phyloP scores from a whole-genome alignment of 768 basidiomycete genomes.

The Infundibulicybe gibba region DNA sequence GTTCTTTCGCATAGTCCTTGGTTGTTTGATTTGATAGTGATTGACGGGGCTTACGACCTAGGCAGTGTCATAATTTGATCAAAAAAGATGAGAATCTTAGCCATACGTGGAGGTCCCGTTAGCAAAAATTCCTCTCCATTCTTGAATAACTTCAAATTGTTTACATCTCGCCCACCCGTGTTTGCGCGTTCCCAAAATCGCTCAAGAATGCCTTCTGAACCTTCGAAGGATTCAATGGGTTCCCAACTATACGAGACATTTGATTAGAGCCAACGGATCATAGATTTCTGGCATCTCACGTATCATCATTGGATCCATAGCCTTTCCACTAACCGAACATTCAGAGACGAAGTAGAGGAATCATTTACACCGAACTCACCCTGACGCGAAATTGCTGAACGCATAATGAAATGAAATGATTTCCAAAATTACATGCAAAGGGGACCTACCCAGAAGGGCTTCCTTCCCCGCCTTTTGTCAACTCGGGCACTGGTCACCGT shows the following conservation, averaged over 20 bases:
- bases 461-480: constrained; percentile 34
- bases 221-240: constrained; percentile 54
- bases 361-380: constrained; percentile 28
- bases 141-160: constrained; percentile 45
- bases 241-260: constrained; percentile 51
- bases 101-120: constrained; percentile 58
- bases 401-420: not conserved
- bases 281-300: constrained; percentile 34
- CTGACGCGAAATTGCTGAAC: constrained; percentile 57
- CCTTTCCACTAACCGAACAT: constrained; percentile 53
- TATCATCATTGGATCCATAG: constrained; percentile 48
- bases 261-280: too few species aligned
- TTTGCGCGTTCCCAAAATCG: constrained; percentile 49
- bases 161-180: constrained; percentile 44
- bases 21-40: too few species aligned
- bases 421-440: too few species aligned
- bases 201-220: constrained; percentile 52
- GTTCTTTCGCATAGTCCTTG: too few species aligned
- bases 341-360: constrained; percentile 1
- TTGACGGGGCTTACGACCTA: constrained; percentile 14
- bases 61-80: constrained; percentile 1
- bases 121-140: constrained; percentile 51
- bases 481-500: constrained; percentile 50
- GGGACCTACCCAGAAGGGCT: constrained; percentile 46
- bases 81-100: not conserved